Evolutionary conservation across 1,284 basidiomycete species (phyloP).

Genomic region (Trichosporon coremiiforme): DNA sequence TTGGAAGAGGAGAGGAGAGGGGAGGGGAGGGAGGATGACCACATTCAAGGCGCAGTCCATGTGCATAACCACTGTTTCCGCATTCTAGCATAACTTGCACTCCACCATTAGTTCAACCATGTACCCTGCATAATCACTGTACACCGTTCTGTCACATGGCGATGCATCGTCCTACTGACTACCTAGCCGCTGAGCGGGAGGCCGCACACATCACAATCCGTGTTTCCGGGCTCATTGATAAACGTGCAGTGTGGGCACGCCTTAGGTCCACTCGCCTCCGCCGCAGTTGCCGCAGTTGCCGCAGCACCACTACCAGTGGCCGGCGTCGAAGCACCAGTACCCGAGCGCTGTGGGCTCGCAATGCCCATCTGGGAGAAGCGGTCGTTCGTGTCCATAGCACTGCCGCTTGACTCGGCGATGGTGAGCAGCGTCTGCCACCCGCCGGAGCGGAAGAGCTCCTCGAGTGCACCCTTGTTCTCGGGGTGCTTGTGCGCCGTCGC

Average conservation of each 20-base stretch:
- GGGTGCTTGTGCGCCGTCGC: constrained; percentile 62
- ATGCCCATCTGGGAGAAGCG: constrained; percentile 33
- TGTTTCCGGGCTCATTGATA: constrained; percentile 73
- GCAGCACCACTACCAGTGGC: constrained; percentile 30
- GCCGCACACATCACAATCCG: constrained; percentile 92
- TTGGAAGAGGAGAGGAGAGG: no score
- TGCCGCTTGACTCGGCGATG: constrained; percentile 71
- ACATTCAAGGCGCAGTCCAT: not conserved
- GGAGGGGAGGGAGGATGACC: not conserved
- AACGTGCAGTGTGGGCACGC: constrained; percentile 96
- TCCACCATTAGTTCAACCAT: not conserved
- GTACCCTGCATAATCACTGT: constrained; percentile 11
- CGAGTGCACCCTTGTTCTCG: constrained; percentile 38
- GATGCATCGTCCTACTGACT: not conserved
- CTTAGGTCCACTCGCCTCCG: constrained; percentile 49
- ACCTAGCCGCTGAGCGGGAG: constrained; percentile 64
- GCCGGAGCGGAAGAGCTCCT: constrained; percentile 38
- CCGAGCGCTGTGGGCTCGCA: constrained; percentile 23
- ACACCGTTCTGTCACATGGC: constrained; percentile 1
- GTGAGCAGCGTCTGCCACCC: constrained; percentile 85
- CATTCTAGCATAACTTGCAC: not conserved
- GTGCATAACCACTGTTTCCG: not conserved
- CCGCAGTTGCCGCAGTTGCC: constrained; percentile 25
- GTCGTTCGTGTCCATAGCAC: constrained; percentile 23
- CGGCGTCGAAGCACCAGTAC: constrained; percentile 30